These are phyloP conservation scores for Cystobasidiopsis lactophilus DNA, from an alignment of 768 basidiomycete genomes.

Conservation along the genomic window DNA sequence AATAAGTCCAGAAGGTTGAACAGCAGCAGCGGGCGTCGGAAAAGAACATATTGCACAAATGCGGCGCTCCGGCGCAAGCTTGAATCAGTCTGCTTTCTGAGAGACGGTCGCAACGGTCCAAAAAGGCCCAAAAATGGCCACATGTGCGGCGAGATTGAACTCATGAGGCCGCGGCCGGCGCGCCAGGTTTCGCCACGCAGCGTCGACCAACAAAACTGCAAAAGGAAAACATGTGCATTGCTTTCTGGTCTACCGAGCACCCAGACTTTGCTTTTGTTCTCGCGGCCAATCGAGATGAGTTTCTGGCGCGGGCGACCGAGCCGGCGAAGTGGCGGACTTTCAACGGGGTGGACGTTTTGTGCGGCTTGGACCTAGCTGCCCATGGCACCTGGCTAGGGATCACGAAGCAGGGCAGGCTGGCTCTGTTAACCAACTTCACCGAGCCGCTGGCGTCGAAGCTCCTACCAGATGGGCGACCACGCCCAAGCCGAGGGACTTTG, in stretches of 20 bases:
- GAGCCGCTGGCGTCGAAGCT: conserved; percentile 6
- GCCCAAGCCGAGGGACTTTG: conserved; percentile 20
- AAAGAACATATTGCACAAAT: too few relatives aligned
- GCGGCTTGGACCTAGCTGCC: conserved; percentile 21
- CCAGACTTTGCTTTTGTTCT: conserved; percentile 14
- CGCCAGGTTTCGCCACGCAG: too few relatives aligned
- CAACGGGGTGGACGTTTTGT: conserved; percentile 11
- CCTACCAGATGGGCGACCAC: background rate
- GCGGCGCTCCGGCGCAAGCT: too few relatives aligned
- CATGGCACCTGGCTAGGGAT: conserved; percentile 27
- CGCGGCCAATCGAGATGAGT: conserved; percentile 26
- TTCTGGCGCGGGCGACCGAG: conserved; percentile 21
- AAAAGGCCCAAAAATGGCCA: too few relatives aligned
- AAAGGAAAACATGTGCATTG: background rate
- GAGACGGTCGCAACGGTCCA: too few relatives aligned
- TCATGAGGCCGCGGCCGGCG: too few relatives aligned
- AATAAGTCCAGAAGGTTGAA: too few relatives aligned
- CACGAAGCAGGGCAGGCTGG: conserved; percentile 5
- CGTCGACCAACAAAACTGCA: too few relatives aligned
- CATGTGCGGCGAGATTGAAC: too few relatives aligned
- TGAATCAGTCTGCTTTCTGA: too few relatives aligned
- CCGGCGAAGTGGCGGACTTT: conserved; percentile 20
- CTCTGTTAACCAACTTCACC: conserved; percentile 20
- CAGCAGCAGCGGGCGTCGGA: too few relatives aligned
- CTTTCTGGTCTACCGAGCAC: background rate